Percentiles rank a stretch among this genome's conserved stretches.
Conservation (phyloP, 495 filamentous ascomycete genomes). For the Aspergillus bridgeri region DNA sequence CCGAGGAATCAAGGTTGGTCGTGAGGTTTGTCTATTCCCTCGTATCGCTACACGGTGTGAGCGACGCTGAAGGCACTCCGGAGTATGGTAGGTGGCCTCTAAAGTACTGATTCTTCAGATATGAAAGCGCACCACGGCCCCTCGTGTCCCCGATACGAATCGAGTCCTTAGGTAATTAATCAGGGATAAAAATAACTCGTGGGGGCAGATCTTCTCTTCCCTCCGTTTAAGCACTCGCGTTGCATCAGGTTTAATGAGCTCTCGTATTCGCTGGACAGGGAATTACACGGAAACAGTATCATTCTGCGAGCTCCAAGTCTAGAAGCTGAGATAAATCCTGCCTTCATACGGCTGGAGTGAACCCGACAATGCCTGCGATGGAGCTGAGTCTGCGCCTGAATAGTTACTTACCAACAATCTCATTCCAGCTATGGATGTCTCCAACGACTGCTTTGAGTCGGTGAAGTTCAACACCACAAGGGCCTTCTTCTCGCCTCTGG, state of each 20-base stretch:
- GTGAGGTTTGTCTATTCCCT: not conserved
- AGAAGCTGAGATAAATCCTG: not conserved
- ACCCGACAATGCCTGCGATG: not conserved
- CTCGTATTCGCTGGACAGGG: not conserved
- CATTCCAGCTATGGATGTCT: not conserved
- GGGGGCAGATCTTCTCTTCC: not conserved
- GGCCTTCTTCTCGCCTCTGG: not conserved
- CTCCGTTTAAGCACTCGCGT: not conserved
- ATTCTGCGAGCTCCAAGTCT: not conserved
- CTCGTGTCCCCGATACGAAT: no score
- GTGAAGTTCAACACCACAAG: constrained; percentile 3
- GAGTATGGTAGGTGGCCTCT: no score
- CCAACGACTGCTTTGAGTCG: not conserved
- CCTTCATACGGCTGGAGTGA: constrained; percentile 2
- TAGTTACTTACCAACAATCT: constrained; percentile 5
- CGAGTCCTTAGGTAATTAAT: not conserved
- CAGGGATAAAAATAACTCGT: not conserved
- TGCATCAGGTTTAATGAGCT: not conserved
- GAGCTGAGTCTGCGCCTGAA: not conserved
- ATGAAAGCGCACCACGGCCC: not conserved
- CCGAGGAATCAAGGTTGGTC: no score
- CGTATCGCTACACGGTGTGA: not conserved
- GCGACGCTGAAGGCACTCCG: not conserved
- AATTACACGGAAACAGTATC: not conserved
- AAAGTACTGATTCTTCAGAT: not conserved